phyloP scores from a whole-genome alignment of 2,329 filamentous ascomycete species.

The Colletotrichum melonis region DNA sequence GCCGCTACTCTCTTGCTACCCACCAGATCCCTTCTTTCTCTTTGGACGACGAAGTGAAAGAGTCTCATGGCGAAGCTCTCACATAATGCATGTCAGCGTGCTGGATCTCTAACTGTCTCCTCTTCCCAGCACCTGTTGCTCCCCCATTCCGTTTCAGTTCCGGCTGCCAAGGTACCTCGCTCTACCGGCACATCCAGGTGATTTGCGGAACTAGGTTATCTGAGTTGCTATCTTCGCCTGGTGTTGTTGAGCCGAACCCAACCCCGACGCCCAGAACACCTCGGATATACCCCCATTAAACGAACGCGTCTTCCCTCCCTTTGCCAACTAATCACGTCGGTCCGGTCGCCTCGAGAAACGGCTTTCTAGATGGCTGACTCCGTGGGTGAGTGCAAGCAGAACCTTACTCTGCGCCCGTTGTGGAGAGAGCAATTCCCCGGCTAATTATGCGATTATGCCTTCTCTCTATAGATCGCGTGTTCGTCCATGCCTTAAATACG shows the following conservation, averaged over 20 bases:
- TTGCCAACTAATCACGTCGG: conserved; percentile 3
- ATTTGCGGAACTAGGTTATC: conserved; percentile 19
- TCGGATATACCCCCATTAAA: conserved; percentile 23
- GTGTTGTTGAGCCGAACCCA: conserved; percentile 27
- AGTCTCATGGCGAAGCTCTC: conserved; percentile 31
- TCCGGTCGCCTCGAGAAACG: conserved; percentile 10
- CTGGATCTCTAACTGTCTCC: conserved; percentile 18
- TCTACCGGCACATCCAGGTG: neutral
- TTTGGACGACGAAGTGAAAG: conserved; percentile 17
- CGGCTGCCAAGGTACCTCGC: conserved; percentile 16
- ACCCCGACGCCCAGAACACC: conserved; percentile 21
- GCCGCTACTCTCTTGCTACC: conserved; percentile 5
- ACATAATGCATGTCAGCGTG: conserved; percentile 32
- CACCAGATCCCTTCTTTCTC: conserved; percentile 1
- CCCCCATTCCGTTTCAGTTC: conserved; percentile 5
- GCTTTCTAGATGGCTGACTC: conserved; percentile 50
- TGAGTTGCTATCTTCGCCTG: conserved; percentile 18
- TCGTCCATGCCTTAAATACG: conserved; percentile 98
- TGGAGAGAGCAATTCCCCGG: conserved; percentile 38
- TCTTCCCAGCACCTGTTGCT: conserved; percentile 20
- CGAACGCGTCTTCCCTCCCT: conserved; percentile 15
- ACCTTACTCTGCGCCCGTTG: conserved; percentile 34
- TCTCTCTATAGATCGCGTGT: conserved; percentile 82
- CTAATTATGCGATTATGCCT: conserved; percentile 33
- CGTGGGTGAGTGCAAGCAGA: conserved; percentile 45